A percentile compares a stretch with the other conserved stretches of the same genome.
Conservation (phyloP, 73 alveolate genomes). For the Stentor coeruleus region DNA sequence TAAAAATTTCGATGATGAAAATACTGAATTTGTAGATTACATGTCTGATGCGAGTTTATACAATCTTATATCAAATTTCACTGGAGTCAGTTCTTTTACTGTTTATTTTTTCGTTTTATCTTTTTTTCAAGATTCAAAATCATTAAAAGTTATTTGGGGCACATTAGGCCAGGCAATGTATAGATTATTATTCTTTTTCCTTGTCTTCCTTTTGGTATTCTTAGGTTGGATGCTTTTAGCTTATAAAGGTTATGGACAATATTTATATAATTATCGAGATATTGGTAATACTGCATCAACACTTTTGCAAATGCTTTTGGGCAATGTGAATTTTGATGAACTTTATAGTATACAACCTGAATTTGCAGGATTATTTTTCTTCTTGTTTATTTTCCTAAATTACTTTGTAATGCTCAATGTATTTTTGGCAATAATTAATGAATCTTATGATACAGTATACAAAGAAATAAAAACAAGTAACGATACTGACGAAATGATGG, state of each 20-base stretch:
- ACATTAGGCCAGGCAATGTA: not conserved
- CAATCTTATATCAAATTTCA: not conserved
- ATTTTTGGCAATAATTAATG: conserved; percentile 19
- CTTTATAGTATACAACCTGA: not conserved
- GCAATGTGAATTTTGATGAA: not conserved
- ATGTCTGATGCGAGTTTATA: not conserved
- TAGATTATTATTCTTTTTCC: not conserved
- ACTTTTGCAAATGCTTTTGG: not conserved
- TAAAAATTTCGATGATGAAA: not conserved
- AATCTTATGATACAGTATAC: conserved; percentile 6
- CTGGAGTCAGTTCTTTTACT: not conserved
- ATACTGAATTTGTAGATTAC: conserved; percentile 4
- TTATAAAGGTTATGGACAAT: conserved; percentile 11
- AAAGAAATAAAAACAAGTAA: not conserved
- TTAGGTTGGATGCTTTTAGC: conserved; percentile 16
- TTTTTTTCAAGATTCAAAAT: conserved; percentile 14
- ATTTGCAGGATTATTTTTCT: conserved; percentile 8
- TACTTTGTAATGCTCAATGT: conserved; percentile 13
- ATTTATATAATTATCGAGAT: not conserved
- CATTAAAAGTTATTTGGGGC: conserved; percentile 7
- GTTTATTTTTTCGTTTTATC: not conserved
- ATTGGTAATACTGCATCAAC: not conserved
- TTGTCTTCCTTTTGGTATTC: not conserved
- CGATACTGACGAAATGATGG: not conserved
- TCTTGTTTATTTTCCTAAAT: not conserved